Conservation (phyloP, 176 grass and related monocot species). For the Phoenix dactylifera region DNA sequence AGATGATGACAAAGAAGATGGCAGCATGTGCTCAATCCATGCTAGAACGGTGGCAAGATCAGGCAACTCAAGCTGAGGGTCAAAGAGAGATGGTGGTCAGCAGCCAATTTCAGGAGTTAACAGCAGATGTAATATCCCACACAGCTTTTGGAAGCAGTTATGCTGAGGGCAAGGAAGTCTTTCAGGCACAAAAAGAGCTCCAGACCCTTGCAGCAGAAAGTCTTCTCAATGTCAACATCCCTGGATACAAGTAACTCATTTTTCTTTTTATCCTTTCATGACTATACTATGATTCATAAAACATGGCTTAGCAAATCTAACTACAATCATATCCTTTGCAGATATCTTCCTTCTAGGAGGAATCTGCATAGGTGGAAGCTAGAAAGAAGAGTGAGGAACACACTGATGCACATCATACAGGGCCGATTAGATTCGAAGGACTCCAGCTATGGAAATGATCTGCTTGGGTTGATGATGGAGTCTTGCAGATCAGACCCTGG, state of each 20-base stretch:
- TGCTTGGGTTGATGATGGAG: conserved; percentile 40
- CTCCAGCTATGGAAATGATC: conserved; percentile 29
- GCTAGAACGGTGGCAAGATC: conserved; percentile 36
- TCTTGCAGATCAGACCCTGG: not conserved
- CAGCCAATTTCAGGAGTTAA: conserved; percentile 39
- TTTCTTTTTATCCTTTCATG: too few species aligned
- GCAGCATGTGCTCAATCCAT: conserved; percentile 26
- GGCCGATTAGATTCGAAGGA: conserved; percentile 1
- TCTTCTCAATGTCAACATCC: too few species aligned
- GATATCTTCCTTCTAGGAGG: conserved; percentile 18
- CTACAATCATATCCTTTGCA: not conserved
- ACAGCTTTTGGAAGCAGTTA: conserved; percentile 60
- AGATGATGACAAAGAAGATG: conserved; percentile 56
- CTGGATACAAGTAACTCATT: too few species aligned
- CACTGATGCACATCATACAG: conserved; percentile 31
- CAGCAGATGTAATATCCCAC: conserved; percentile 49
- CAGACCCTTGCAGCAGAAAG: too few species aligned
- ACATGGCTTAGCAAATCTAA: too few species aligned
- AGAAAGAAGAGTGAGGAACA: conserved; percentile 16
- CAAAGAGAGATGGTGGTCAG: conserved; percentile 30
- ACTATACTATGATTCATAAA: too few species aligned
- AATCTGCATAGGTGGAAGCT: conserved; percentile 21
- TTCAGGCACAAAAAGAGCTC: conserved; percentile 35
- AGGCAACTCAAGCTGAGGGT: not conserved
- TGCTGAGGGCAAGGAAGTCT: conserved; percentile 30